Conservation (phyloP, 2,329 filamentous ascomycete species). For the Colletotrichum eremochloae region DNA sequence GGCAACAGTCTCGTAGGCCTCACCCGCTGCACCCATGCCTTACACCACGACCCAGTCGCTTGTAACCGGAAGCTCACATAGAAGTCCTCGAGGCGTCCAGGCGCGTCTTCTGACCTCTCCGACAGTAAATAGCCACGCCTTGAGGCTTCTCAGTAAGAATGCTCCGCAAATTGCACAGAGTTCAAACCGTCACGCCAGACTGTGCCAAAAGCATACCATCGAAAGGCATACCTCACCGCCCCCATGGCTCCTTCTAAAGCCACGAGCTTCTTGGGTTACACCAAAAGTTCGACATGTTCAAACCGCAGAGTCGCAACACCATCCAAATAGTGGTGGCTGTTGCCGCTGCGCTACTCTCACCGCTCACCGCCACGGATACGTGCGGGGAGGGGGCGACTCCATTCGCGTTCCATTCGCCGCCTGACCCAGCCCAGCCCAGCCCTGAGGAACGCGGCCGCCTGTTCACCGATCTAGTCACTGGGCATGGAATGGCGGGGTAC, state of each 20-base stretch:
- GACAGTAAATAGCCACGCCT: no score
- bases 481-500: constrained; percentile 29
- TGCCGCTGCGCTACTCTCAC: not conserved
- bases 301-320: not conserved
- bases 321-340: not conserved
- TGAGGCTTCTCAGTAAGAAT: no score
- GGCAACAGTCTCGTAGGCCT: not conserved
- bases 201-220: not conserved
- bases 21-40: not conserved
- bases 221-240: not conserved
- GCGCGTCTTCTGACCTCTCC: no score
- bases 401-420: not conserved
- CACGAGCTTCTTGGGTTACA: not conserved
- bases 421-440: not conserved
- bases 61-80: no score
- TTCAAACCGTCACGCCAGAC: not conserved
- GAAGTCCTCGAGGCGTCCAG: no score
- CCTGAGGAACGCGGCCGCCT: not conserved
- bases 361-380: not conserved
- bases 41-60: not conserved
- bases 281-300: not conserved
- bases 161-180: no score
- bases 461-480: constrained; percentile 30
- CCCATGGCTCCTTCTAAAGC: not conserved
- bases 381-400: not conserved